Base-by-base conservation (phyloP, 2,329 filamentous ascomycete species). In the Endoconidiophora laricicola region DNA sequence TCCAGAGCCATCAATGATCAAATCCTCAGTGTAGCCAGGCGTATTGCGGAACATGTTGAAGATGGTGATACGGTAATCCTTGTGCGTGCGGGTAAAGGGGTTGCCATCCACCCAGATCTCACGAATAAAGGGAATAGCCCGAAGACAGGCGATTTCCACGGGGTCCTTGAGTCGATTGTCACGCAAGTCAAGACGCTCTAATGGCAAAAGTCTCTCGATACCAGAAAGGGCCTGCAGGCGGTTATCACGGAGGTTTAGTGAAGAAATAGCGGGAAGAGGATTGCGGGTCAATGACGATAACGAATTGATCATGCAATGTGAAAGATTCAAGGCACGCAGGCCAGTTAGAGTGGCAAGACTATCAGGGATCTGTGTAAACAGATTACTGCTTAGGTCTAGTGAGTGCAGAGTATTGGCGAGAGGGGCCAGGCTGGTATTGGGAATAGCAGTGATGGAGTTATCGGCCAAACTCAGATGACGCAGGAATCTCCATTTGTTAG, bases 221-320 rank as follows among this genome's bases (percentile, higher is more conserved):
- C 91, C 91, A 26, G 86, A 86, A 53, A 98, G 75, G 2, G 87
- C 94, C 52, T 79, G 75, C 53, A 98, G 73, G 43, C 88, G 79
- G 62, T 98, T 98, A 46, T 79, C 85, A 52, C 90, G 81, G 50
- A 98, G 74, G 60, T 96, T 96, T 52, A 98, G 70, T 1, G 88
- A 88, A 1, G 85, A 93, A 55, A 98, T 94, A 18, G 91, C 90
- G 24, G 91, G 90, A 4, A 98, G 72, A 10, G 91, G 86, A 59
- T 83, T 91, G 55, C 83, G 79, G 2, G 80, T 80, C 40, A 98
- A 70, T 2, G 90, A 94, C 59, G 93, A 84, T 50, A 98, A 71
- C 14, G 87, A 91, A 58, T 90, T 85, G 55, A 98, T 96, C 88
- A 96, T 95, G 71, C 90, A 96, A 59, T 94, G 84, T 3, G 90